Evolutionary conservation across 345 rosid genomes (phyloP).

Genomic region (Bruguiera parviflora): DNA sequence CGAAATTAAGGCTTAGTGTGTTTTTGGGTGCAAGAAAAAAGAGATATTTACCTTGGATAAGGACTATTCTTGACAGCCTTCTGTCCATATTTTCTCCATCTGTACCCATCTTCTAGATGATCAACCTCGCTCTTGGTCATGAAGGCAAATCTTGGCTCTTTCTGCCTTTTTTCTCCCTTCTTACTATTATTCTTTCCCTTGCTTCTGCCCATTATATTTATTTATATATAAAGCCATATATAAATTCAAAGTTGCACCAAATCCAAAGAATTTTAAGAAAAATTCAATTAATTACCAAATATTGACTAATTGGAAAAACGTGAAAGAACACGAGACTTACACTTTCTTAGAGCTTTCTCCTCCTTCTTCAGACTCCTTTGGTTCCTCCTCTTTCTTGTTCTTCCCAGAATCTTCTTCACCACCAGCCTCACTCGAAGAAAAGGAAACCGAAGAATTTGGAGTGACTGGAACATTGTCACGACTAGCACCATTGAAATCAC

Average conservation of each 20-base stretch:
- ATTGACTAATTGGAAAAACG: background rate
- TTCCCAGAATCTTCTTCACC: conserved; percentile 21
- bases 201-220: conserved; percentile 5
- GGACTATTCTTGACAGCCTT: conserved; percentile 42
- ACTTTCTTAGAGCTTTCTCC: conserved; percentile 27
- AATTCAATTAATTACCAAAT: too few relatives aligned
- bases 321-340: conserved; percentile 9
- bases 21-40: conserved; percentile 18
- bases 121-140: conserved; percentile 37
- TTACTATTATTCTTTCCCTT: conserved; percentile 18
- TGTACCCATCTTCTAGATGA: conserved; percentile 36
- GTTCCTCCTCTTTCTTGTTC: conserved; percentile 8
- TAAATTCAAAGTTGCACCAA: conserved; percentile 1
- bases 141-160: conserved; percentile 35
- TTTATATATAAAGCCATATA: background rate
- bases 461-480: conserved; percentile 12
- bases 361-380: conserved; percentile 17
- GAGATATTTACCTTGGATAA: conserved; percentile 28
- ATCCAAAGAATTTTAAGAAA: background rate
- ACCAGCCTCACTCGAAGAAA: conserved; percentile 31
- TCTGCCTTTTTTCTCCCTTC: conserved; percentile 28
- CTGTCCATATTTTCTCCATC: conserved; percentile 39
- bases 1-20: background rate
- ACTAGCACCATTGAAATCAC: conserved; percentile 3
- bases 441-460: conserved; percentile 32